A percentile compares a stretch with the other conserved stretches of the same genome.
phyloP scores from a whole-genome alignment of 2,329 filamentous ascomycete genomes.

The Penicillium capsulatum region DNA sequence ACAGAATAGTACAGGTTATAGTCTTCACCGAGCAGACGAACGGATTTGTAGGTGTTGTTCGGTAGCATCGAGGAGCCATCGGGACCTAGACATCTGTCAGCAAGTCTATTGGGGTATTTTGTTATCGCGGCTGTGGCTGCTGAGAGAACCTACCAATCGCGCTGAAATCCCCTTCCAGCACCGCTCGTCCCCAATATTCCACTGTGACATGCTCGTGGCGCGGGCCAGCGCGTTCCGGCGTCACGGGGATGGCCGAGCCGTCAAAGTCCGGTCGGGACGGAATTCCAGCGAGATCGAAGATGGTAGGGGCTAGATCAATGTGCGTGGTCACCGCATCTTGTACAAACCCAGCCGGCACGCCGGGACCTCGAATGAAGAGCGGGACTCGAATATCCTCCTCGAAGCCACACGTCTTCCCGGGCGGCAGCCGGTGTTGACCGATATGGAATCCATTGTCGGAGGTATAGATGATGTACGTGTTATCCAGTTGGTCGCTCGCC shows the following conservation, averaged over 20 bases:
- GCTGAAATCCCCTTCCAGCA: conserved; percentile 31
- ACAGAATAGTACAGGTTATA: conserved; percentile 42
- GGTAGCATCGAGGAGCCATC: conserved; percentile 16
- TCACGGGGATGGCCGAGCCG: conserved; percentile 51
- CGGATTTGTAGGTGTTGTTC: conserved; percentile 42
- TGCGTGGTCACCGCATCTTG: conserved; percentile 55
- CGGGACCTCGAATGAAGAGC: conserved; percentile 57
- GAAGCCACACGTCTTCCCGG: conserved; percentile 56
- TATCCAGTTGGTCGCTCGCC: conserved; percentile 42
- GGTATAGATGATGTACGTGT: conserved; percentile 60
- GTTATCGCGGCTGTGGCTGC: too few relatives aligned
- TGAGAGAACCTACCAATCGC: conserved; percentile 23
- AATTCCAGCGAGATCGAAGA: conserved; percentile 46
- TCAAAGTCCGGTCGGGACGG: conserved; percentile 52
- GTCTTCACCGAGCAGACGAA: conserved; percentile 32
- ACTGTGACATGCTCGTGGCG: conserved; percentile 56
- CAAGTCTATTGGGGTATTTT: neutral
- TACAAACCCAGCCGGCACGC: conserved; percentile 44
- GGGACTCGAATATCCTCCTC: conserved; percentile 60
- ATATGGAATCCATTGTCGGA: conserved; percentile 61
- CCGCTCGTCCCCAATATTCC: conserved; percentile 52
- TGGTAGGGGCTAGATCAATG: conserved; percentile 60
- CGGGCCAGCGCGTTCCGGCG: conserved; percentile 17
- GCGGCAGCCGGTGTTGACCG: conserved; percentile 55
- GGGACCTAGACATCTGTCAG: conserved; percentile 15